Evolutionary conservation across 805 yeast genomes (phyloP), one percentile per base, ranked within the genome.

Genomic region (Saccharomycopsis javanensis): DNA sequence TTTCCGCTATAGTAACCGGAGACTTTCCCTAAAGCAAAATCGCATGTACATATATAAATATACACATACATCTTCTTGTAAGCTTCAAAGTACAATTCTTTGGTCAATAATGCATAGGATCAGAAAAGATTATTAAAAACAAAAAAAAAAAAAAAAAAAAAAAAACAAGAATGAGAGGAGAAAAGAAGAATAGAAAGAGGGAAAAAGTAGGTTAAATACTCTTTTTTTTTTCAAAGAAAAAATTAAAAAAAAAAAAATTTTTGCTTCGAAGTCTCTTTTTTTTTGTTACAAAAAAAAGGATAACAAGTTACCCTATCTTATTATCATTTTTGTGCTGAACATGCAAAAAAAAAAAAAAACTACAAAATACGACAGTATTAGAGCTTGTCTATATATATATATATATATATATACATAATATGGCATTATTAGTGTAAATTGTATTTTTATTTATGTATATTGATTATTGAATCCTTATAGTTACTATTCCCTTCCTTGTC

Each of bases 41-140:
- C 18, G 16, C 20, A 23, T 23, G 54, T 30, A 37, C 42, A 27
- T n/a, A 45, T 25, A 27, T 25, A 25, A 42, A 54, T 13, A 51
- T 20, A 20, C 51, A 23, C 13, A 35, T 20, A 23, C 35, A 20
- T 51, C 50, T 57, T 52, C 57, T 52, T 56, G 62, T 60, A 50
- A 53, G 62, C 62, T 57, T 60, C 61, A 60, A 60, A 60, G 56
- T 60, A 57, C 60, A 60, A 60, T 60, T 60, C 62, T 60, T 60
- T 46, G 59, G 23, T 46, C 61, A 56, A 45, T 27, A 45, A 58
- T 54, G 59, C 53, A 10, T 27, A 51, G 50, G 38, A 38, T 5
- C 10, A 48, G 37, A 54, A 20, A 33, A n/a, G n/a, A n/a, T n/a
- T n/a, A n/a, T n/a, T n/a, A n/a, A n/a, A n/a, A n/a, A n/a, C n/a